Evolutionary conservation across 1,284 basidiomycete genomes (phyloP), one percentile per base, ranked within the genome.

Genomic region (Phellopilus nigrolimitatus): DNA sequence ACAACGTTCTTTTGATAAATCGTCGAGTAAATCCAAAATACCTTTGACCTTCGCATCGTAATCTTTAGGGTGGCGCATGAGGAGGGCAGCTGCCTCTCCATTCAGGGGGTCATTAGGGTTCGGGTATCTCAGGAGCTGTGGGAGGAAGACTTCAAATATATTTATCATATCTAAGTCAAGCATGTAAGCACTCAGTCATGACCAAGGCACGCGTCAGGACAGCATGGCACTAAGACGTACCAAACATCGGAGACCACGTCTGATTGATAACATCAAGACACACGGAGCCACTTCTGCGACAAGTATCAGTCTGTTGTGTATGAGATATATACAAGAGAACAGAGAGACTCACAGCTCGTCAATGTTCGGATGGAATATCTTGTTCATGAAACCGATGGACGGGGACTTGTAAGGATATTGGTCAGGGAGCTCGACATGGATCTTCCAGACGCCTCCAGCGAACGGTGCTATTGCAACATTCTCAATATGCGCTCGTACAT

Each of bases 211-310:
- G 30, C 40, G 51, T 33, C 33, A 43, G n/a, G 21, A 50, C 13
- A 34, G 25, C n/a, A 22, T 19, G 21, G 19, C 21, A 22, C 8
- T 6, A 67, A 53, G 21, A 61, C 78, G 55, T 66, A 93, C 92
- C 92, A 66, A 95, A 97, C 95, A 97, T 97, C 1, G 94, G 95
- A 28, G 94, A 97, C 95, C 94, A 97, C n/a, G 94, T 97, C 71
- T 95, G 93, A 67, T 97, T 97, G 67, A 97, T 97, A 28, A 97
- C 94, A 70, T 97, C 94, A 59, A 97, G 73, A 68, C 94, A 97
- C 38, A 97, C 94, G 13, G 92, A 95, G 47, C 92, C 92, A 63
- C 91, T 94, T 64, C 92, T 94, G 67, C 50, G 55, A 58, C 31
- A 38, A 8, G 24, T 10, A 41, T 44, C 33, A 45, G 41, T 37